phyloP scores from a whole-genome alignment of 2,329 filamentous ascomycete species.

The Chrysosphaeria jannelii region DNA sequence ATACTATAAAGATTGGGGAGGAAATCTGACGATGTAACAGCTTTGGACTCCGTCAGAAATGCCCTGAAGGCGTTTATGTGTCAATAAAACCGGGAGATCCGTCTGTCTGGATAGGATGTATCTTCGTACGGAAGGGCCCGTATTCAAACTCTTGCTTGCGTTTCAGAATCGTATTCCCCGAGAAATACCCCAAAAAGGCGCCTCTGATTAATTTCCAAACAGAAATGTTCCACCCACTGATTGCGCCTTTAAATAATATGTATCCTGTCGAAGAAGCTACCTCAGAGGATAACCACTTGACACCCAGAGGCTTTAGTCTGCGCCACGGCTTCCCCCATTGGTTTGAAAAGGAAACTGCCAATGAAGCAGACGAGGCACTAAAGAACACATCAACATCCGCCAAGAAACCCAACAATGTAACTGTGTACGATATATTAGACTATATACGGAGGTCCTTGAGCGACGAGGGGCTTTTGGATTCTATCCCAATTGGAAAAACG shows the following conservation, averaged over 20 bases:
- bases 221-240: slow-evolving; percentile 82
- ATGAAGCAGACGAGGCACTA: slow-evolving; percentile 5
- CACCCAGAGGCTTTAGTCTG: slow-evolving; percentile 71
- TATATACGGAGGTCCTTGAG: slow-evolving; percentile 69
- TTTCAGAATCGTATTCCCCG: slow-evolving; percentile 67
- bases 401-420: too few species aligned
- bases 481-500: slow-evolving; percentile 48
- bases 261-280: slow-evolving; percentile 61
- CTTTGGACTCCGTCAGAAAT: slow-evolving; percentile 50
- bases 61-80: slow-evolving; percentile 67
- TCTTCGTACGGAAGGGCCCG: slow-evolving; percentile 75
- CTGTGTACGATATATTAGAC: slow-evolving; percentile 37
- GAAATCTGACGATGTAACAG: too few species aligned
- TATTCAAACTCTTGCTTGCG: slow-evolving; percentile 68
- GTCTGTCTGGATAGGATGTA: slow-evolving; percentile 61
- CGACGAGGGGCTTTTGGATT: slow-evolving; percentile 45
- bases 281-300: slow-evolving; percentile 52
- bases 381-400: neutral
- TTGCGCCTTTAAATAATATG: slow-evolving; percentile 83
- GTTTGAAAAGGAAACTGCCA: too few species aligned
- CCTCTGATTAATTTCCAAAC: slow-evolving; percentile 70
- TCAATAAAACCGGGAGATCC: slow-evolving; percentile 56
- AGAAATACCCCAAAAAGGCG: slow-evolving; percentile 46
- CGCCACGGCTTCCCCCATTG: slow-evolving; percentile 74
- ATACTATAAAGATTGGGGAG: too few species aligned